Evolutionary conservation across 2,329 filamentous ascomycete genomes (phyloP).

Genomic region (Juglanconis sp.): DNA sequence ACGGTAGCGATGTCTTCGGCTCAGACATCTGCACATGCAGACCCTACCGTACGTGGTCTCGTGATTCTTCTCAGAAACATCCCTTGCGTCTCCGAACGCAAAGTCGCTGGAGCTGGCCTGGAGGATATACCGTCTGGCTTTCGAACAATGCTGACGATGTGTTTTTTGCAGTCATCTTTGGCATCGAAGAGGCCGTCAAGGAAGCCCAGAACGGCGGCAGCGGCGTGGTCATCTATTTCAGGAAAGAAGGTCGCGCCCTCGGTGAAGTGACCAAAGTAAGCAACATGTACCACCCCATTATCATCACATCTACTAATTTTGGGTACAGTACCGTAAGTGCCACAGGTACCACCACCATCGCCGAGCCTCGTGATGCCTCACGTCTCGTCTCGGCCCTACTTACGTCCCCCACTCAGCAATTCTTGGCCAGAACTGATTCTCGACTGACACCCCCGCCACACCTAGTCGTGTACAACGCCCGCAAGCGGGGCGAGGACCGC

Average conservation of each 20-base stretch:
- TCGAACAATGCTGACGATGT: neutral
- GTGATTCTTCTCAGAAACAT: neutral
- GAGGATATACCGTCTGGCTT: no score
- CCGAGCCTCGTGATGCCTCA: neutral
- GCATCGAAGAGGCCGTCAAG: constrained; percentile 95
- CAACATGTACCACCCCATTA: constrained; percentile 11
- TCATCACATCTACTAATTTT: constrained; percentile 28
- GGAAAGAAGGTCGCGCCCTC: constrained; percentile 91
- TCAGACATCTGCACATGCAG: constrained; percentile 97
- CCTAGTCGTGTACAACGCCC: constrained; percentile 69
- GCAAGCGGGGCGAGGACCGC: constrained; percentile 73
- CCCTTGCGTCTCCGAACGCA: neutral
- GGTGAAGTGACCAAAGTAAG: constrained; percentile 93
- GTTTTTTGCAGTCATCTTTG: constrained; percentile 66
- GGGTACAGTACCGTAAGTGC: constrained; percentile 43
- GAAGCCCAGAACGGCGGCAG: constrained; percentile 92
- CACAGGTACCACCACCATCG: neutral
- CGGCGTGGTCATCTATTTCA: constrained; percentile 96
- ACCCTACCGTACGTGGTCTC: constrained; percentile 58
- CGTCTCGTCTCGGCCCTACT: neutral
- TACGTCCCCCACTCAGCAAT: neutral
- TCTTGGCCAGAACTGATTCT: neutral
- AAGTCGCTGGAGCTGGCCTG: neutral
- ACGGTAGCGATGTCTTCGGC: constrained; percentile 95
- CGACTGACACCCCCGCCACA: neutral